phyloP scores from a whole-genome alignment of 2,329 filamentous ascomycete species.

The Colletotrichum australisinense region DNA sequence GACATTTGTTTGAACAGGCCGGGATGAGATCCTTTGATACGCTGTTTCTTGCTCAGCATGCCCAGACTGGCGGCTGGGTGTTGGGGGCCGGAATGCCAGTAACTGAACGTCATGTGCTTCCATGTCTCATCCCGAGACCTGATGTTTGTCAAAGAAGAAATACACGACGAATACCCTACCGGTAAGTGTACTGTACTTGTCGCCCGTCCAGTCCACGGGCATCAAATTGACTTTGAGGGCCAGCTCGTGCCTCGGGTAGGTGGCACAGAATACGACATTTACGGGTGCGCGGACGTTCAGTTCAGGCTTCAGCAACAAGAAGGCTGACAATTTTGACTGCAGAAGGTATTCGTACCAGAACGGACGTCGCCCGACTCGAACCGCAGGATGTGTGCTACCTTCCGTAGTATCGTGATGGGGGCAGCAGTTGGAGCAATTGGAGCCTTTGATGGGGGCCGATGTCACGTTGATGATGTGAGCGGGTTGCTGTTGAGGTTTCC shows the following conservation, averaged over 20 bases:
- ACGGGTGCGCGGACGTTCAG: constrained; percentile 13
- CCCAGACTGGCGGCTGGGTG: constrained; percentile 6
- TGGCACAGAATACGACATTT: constrained; percentile 3
- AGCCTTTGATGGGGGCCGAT: constrained; percentile 16
- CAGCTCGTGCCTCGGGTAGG: background rate
- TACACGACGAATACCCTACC: background rate
- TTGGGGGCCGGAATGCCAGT: constrained; percentile 2
- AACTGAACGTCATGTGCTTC: constrained; percentile 19
- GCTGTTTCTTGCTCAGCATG: background rate
- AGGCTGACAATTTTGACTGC: background rate
- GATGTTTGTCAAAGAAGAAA: constrained; percentile 25
- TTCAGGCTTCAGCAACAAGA: constrained; percentile 3
- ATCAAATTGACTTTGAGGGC: constrained; percentile 2
- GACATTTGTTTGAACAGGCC: background rate
- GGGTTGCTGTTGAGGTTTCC: background rate
- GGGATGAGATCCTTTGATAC: background rate
- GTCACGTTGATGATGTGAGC: constrained; percentile 23
- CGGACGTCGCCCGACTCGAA: constrained; percentile 22
- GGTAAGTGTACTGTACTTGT: background rate
- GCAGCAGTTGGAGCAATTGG: background rate
- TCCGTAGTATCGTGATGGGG: constrained; percentile 9
- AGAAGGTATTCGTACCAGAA: background rate
- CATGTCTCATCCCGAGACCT: constrained; percentile 27
- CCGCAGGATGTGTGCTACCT: constrained; percentile 21
- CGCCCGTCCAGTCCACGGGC: background rate